Base-by-base conservation (phyloP, 177 flowering plant genomes). In the Tripterygium wilfordii region DNA sequence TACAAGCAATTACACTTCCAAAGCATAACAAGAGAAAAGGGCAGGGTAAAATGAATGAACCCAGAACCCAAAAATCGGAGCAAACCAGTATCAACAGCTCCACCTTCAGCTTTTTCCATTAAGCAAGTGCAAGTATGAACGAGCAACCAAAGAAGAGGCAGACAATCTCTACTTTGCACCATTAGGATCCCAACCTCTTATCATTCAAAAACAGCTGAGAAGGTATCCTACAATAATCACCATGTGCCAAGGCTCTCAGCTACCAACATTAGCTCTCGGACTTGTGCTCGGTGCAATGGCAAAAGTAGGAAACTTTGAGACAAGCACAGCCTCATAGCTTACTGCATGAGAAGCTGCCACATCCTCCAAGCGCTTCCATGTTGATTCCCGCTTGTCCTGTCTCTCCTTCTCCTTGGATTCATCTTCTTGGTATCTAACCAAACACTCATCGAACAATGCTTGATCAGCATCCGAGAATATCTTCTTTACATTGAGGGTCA, bases 331-430 rank as follows among this genome's bases (percentile, higher is more conserved):
- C 60, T 83, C 90, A 19, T 66, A 74, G 62, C 65, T 75, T 40
- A 79, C 69, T 40, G 67, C 72, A 54, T 65, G 76, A 42, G 83
- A 75, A 22, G 81, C 76, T 18, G 94, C 96, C 42, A 79, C 57
- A 33, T 82, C 94, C 68, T 85, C 94, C 67, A 88, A 64, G 19
- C 80, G 85, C 69, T 77, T 80, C 96, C 96, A 88, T 9, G 49
- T 69, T 45, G 56, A 54, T 55, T 80, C 78, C 27, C 86, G 71
- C 48, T 68, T 77, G 61, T 67, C 72, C 46, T 40, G 72, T 10
- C 43, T 51, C 60, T 88, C 82, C 22, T 36, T 72, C 49, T 72
- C 81, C 54, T 74, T 78, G 20, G 45, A 54, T 64, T 85, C 94
- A 14, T 72, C 81, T 58, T 78, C 88, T 67, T 82, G 74, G 49